Base-by-base conservation (phyloP, 257 asterid genomes). In the Cinchona pubescens region DNA sequence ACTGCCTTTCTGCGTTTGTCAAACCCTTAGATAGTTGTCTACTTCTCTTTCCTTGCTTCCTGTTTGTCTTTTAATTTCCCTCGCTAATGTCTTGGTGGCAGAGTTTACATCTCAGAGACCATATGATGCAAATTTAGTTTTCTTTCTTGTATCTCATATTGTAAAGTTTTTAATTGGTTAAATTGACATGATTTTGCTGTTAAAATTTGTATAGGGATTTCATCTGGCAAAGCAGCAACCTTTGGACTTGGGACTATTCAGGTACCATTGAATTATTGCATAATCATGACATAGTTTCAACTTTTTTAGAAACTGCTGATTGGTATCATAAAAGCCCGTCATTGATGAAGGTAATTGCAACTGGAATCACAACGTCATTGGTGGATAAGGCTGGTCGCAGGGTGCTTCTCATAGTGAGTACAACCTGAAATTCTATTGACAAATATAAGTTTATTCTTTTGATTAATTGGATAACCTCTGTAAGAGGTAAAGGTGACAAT, bases 371-470 rank as follows among this genome's bases (percentile, higher is more conserved):
- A 2, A 75, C 94, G 66, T 73, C 85, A 59, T 70, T 94, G 85
- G 88, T 87, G 77, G 98, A 94, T 84, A 89, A 78, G 82, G 88
- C 91, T 0, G 98, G 98, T 59, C 94, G 98, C 58, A 84, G 96
- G 83, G 83, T 89, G 79, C 97, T 94, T 78, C 97, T 92, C 71
- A 81, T 89, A 10, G 97, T 94, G 81, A 16, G 92, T 81, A 30
- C n/a, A 59, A 56, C 42, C 79, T 14, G 40, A 43, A 16, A 25
- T 30, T 72, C 32, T 37, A 40, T 11, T 42, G 29, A 51, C 37
- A 5, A 25, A 63, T 67, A 59, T 60, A 63, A 37, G 38, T 30
- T 71, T 5, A 11, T 11, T 21, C 53, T 16, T 32, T 32, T 51
- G n/a, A 29, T 69, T 48, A 5, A 2, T 4, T 0, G 27, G 51